Base-by-base conservation (phyloP, 1,139 yeast genomes). In the Groenewaldozyma sp. region DNA sequence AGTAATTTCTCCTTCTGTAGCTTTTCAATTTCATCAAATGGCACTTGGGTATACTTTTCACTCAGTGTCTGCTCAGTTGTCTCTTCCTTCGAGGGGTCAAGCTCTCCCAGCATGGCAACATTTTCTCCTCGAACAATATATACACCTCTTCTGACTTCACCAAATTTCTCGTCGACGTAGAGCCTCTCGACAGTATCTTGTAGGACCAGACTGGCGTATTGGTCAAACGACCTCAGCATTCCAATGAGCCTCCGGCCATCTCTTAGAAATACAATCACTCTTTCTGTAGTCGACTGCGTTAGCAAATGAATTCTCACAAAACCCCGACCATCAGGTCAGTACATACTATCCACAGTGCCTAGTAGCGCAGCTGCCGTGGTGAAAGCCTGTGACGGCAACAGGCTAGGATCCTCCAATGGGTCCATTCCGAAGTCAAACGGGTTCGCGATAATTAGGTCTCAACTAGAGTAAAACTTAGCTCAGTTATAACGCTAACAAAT, bases 311-410 rank as follows among this genome's bases (percentile, higher is more conserved):
- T 21, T 67, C 68, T 57, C 31, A 16, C 31, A 28, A 6, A 29
- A 29, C 14, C 31, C 31, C 11, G 10, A 7, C 26, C 26, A 22
- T 11, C 11, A 7, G 10, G 7, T 7, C 11, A 9, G 16, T 9
- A 29, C 33, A 29, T 64, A 60, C 94, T 76, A 60, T 91, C 97
- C 17, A 91, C 95, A 16, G 94, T 81, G 21, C 95, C 95, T 34
- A 91, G 87, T 41, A 91, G 76, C 22, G 95, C 94, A 1, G 97
- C 97, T 0, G 97, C 94, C 1, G 98, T 91, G 39, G 97, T 91
- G 65, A 88, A 91, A 24, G 94, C 87, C 84, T 48, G 94, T 37
- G 63, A 53, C 24, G 67, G 67, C 48, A 62, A 48, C 31, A 58
- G 40, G 35, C 51, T 53, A 16, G 59, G 59, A 44, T 55, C 60